Percentiles rank a stretch among this genome's conserved stretches.
Evolutionary conservation across 176 grass and related monocot genomes (phyloP).

Genomic region (Aegilops tauschii): DNA sequence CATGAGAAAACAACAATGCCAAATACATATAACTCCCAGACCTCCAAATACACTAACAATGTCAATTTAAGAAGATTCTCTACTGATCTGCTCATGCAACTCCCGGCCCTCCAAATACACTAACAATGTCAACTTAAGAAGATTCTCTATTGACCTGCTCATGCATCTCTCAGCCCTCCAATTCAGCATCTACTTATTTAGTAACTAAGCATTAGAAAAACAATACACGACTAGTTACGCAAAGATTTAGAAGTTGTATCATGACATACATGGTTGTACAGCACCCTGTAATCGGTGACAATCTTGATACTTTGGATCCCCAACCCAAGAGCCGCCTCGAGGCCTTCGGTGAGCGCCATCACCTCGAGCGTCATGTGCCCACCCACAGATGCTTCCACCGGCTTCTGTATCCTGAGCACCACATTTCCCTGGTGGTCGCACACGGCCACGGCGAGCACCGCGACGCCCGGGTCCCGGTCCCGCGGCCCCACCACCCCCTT

Average conservation of each 20-base stretch:
- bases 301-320: constrained; percentile 47
- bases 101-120: background rate
- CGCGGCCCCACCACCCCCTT: constrained; percentile 22
- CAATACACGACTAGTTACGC: background rate
- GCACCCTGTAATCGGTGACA: constrained; percentile 44
- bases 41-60: too few relatives aligned
- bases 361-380: constrained; percentile 43
- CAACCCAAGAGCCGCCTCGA: constrained; percentile 45
- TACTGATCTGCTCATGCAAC: background rate
- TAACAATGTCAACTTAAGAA: background rate
- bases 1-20: background rate
- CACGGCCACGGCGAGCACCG: constrained; percentile 51
- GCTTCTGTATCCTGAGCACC: constrained; percentile 66
- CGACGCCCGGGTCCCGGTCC: constrained; percentile 44
- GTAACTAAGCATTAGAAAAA: background rate
- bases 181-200: background rate
- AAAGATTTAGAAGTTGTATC: background rate
- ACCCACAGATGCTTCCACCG: constrained; percentile 22
- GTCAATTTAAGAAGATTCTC: background rate
- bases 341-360: constrained; percentile 61
- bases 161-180: background rate
- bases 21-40: background rate
- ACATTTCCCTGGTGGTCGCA: constrained; percentile 42
- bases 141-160: background rate
- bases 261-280: constrained; percentile 63